Percentiles rank a stretch among this genome's conserved stretches.
These are phyloP conservation scores for Aspergillus bridgeri DNA, from an alignment of 495 filamentous ascomycete genomes.

Conservation along the genomic window DNA sequence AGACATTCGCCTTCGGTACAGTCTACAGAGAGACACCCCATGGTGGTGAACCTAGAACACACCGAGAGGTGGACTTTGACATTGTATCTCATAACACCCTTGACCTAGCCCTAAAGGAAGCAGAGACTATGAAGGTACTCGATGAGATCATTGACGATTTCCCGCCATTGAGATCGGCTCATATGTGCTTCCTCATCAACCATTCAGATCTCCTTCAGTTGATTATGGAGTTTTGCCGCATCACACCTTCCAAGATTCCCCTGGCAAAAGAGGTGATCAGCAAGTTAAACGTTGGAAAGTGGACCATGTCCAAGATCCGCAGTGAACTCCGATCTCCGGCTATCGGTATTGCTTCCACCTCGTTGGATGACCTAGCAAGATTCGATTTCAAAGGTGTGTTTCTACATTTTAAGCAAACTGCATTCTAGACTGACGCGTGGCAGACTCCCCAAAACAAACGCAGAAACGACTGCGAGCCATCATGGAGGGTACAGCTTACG, in stretches of 20 bases:
- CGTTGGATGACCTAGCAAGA: constrained; percentile 80
- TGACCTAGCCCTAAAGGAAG: constrained; percentile 87
- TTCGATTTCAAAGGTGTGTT: constrained; percentile 83
- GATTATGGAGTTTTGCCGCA: constrained; percentile 84
- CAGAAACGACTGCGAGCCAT: constrained; percentile 67
- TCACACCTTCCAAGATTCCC: constrained; percentile 63
- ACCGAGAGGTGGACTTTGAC: constrained; percentile 93
- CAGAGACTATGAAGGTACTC: constrained; percentile 89
- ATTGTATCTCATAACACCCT: constrained; percentile 75
- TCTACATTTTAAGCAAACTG: constrained; percentile 1
- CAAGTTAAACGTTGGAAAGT: constrained; percentile 79
- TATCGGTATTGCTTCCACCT: constrained; percentile 82
- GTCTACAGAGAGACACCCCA: constrained; percentile 80
- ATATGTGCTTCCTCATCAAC: constrained; percentile 90
- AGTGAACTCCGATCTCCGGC: constrained; percentile 75
- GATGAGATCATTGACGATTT: constrained; percentile 87
- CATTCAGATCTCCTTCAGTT: constrained; percentile 80
- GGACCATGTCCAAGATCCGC: constrained; percentile 80
- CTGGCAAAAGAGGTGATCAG: constrained; percentile 79
- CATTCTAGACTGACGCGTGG: constrained; percentile 16
- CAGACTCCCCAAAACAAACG: constrained; percentile 69
- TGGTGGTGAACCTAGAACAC: constrained; percentile 74
- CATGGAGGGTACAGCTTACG: constrained; percentile 66
- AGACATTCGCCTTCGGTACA: constrained; percentile 83
- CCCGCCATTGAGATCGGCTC: constrained; percentile 62